Base-by-base conservation (phyloP, 306 rosid species). In the Hippophae gyantsensis region DNA sequence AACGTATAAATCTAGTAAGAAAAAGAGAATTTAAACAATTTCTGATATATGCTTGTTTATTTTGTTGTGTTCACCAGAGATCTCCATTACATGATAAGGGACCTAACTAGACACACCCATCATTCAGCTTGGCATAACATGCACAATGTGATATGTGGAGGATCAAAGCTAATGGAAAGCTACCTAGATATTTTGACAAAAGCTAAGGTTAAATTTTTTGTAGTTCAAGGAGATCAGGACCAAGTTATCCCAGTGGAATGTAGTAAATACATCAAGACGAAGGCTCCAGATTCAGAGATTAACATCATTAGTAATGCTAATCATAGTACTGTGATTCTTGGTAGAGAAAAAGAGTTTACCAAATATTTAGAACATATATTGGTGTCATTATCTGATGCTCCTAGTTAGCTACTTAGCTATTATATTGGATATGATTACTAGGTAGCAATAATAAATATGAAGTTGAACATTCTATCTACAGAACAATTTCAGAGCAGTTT, bases 141-240 rank as follows among this genome's bases (percentile, higher is more conserved):
- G 96, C 96, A 88, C 56, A 88, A 88, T 77, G 94, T 88, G 72
- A 58, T 88, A 54, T 88, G 96, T 71, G 88, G 94, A 6, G 94
- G 86, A 72, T 76, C 84, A 25, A 75, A 77, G 56, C 57, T 60
- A 52, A 54, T 78, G 81, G 90, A 79, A 27, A 38, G 67, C 61
- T 81, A 71, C 76, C 64, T 90, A 52, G 50, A 65, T 57, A 73
- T 56, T 66, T 69, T 84, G 75, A 63, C 54, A 44, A 69, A 57
- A 67, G 77, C 70, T 42, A 73, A 82, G 43, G 81, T 82, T 43
- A 73, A 69, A 69, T 75, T 90, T 6, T 58, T 18, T 72, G 84
- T 84, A 3, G 49, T 77, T 61, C 95, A 79, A 42, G 95, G 97
- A 49, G 88, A 86, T 56, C 8, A 55, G 64, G 97, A 86, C 69